Conservation (phyloP, 225 moss, liverwort and hornwort species). For the Antitrichia curtipendula region DNA sequence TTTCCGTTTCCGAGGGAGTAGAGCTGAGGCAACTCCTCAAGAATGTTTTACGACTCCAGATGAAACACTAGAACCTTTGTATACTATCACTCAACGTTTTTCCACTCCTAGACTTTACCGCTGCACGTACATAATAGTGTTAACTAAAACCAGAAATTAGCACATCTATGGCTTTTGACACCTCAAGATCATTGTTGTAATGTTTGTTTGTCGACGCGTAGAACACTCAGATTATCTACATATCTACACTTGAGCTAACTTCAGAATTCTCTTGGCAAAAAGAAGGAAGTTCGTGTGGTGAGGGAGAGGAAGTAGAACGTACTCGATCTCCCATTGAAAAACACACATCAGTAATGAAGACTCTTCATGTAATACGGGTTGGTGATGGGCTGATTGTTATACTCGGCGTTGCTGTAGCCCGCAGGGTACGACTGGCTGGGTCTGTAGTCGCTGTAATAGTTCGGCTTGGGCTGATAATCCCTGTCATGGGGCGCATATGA, state of each 20-base stretch:
- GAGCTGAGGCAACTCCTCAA: neutral
- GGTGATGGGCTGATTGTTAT: conserved; percentile 5
- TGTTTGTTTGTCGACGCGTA: neutral
- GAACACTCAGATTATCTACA: neutral
- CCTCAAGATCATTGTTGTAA: neutral
- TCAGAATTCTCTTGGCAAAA: neutral
- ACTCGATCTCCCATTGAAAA: neutral
- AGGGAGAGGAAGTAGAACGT: neutral
- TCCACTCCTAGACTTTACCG: neutral
- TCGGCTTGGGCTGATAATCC: conserved; percentile 15
- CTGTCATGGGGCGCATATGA: neutral
- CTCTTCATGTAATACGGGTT: conserved; percentile 33
- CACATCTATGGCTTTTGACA: neutral
- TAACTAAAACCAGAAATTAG: neutral
- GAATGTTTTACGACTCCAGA: neutral
- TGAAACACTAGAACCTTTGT: neutral
- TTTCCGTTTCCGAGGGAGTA: neutral
- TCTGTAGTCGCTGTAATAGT: conserved; percentile 17
- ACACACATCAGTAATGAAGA: neutral
- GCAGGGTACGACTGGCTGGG: conserved; percentile 18
- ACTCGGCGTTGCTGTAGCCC: neutral
- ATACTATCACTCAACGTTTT: neutral
- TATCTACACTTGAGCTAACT: neutral
- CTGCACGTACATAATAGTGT: neutral
- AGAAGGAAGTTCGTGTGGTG: neutral